These are phyloP conservation scores for Penicillium robsamsonii DNA, from an alignment of 495 filamentous ascomycete genomes.

Conservation along the genomic window DNA sequence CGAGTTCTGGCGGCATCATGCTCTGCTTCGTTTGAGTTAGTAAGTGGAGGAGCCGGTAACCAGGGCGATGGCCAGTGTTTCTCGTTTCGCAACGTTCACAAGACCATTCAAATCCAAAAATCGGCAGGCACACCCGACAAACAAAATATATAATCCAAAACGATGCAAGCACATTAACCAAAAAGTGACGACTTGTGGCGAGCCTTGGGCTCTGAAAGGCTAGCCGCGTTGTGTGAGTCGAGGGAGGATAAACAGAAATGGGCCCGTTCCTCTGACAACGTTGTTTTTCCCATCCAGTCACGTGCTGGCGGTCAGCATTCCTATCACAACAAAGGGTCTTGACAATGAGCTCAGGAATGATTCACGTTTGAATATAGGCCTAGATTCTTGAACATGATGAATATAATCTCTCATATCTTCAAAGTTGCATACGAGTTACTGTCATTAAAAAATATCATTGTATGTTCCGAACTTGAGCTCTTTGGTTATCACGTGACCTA, in stretches of 20 bases:
- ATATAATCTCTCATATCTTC: not conserved
- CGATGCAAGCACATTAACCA: slow-evolving; percentile 2
- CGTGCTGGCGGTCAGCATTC: slow-evolving; percentile 25
- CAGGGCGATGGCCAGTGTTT: slow-evolving; percentile 29
- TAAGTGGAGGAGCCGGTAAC: slow-evolving; percentile 34
- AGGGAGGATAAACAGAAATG: slow-evolving; percentile 32
- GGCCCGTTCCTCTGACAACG: slow-evolving; percentile 35
- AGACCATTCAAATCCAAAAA: slow-evolving; percentile 10
- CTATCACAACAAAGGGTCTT: slow-evolving; percentile 18
- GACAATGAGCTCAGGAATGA: not conserved
- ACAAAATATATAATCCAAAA: slow-evolving; percentile 16
- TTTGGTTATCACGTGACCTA: not conserved
- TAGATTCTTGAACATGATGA: not conserved
- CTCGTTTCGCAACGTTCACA: slow-evolving; percentile 4
- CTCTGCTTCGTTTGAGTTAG: slow-evolving; percentile 12
- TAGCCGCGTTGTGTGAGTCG: slow-evolving; percentile 28
- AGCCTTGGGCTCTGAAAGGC: slow-evolving; percentile 12
- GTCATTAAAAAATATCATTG: not conserved
- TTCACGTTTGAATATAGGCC: not conserved
- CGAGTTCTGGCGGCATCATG: slow-evolving; percentile 30
- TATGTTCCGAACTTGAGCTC: not conserved
- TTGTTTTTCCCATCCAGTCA: slow-evolving; percentile 27
- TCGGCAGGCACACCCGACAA: slow-evolving; percentile 13
- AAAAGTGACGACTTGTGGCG: slow-evolving; percentile 4
- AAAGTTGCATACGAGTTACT: not conserved